Percentiles rank a stretch among this genome's conserved stretches.
phyloP scores from a whole-genome alignment of 192 early-diverging fungal genomes.

The Mortierella alpina region DNA sequence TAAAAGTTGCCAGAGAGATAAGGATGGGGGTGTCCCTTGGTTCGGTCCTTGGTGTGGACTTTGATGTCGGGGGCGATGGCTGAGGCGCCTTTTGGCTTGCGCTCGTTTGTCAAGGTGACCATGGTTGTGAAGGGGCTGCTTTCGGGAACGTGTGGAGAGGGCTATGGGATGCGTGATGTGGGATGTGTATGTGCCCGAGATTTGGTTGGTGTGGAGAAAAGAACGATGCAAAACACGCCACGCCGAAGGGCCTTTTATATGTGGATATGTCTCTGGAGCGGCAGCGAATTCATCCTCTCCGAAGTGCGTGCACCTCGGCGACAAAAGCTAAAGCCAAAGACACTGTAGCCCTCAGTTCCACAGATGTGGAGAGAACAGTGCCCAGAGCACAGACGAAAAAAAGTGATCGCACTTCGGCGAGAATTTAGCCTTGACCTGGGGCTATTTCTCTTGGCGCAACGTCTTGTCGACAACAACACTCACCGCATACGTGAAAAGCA shows the following conservation, averaged over 20 bases:
- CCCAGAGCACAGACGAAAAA: too few species aligned
- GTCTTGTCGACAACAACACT: too few species aligned
- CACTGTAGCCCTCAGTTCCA: too few species aligned
- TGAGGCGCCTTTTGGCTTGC: not conserved
- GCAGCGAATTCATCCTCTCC: constrained; percentile 12
- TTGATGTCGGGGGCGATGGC: constrained; percentile 22
- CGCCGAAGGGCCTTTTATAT: not conserved
- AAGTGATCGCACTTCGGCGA: too few species aligned
- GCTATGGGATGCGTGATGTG: too few species aligned
- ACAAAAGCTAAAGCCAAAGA: too few species aligned
- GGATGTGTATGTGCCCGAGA: too few species aligned
- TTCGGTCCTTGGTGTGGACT: constrained; percentile 4
- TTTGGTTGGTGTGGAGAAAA: not conserved
- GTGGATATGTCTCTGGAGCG: not conserved
- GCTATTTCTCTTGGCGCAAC: too few species aligned
- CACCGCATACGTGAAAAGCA: too few species aligned
- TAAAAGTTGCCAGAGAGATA: constrained; percentile 47
- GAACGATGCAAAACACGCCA: not conserved
- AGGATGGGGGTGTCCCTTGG: constrained; percentile 31
- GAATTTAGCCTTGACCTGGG: too few species aligned
- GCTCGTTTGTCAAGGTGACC: not conserved
- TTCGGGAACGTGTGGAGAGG: not conserved
- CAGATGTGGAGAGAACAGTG: too few species aligned
- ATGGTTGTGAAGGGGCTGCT: not conserved
- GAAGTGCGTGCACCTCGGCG: too few species aligned